phyloP scores from a whole-genome alignment of 495 filamentous ascomycete species.

The Trichoderma parareesei region DNA sequence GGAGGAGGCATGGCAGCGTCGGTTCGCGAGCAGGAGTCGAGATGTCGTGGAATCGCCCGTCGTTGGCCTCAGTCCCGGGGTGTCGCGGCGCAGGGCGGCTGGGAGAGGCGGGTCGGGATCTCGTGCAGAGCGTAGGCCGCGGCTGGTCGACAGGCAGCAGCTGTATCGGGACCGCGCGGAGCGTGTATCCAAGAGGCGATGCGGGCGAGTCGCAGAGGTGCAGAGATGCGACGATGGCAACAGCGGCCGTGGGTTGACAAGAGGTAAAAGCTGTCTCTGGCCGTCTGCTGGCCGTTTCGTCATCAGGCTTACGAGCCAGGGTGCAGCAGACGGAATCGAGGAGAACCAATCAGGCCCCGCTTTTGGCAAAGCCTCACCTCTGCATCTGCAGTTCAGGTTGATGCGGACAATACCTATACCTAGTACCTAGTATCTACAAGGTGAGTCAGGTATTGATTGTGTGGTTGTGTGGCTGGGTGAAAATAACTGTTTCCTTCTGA shows the following conservation, averaged over 20 bases:
- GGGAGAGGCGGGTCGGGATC: background rate
- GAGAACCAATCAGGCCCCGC: background rate
- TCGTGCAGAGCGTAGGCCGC: background rate
- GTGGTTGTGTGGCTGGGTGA: no score
- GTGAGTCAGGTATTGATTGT: background rate
- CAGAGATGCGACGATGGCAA: background rate
- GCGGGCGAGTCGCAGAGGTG: background rate
- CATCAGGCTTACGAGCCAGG: constrained; percentile 8
- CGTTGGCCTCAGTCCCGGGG: background rate
- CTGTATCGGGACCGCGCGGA: background rate
- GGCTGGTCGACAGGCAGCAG: background rate
- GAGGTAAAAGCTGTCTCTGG: constrained; percentile 4
- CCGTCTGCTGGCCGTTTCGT: background rate
- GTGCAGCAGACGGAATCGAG: background rate
- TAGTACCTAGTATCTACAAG: background rate
- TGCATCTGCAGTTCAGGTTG: background rate
- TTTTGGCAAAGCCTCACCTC: constrained; percentile 4
- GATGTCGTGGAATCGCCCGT: no score
- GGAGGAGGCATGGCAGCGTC: constrained; percentile 15
- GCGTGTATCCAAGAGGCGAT: background rate
- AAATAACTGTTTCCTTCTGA: no score
- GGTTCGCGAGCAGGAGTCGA: background rate
- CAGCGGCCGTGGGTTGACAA: background rate
- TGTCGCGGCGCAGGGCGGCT: background rate
- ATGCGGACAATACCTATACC: background rate